Conservation (phyloP, 2,329 filamentous ascomycete genomes). For the Epichloe aotearoae region DNA sequence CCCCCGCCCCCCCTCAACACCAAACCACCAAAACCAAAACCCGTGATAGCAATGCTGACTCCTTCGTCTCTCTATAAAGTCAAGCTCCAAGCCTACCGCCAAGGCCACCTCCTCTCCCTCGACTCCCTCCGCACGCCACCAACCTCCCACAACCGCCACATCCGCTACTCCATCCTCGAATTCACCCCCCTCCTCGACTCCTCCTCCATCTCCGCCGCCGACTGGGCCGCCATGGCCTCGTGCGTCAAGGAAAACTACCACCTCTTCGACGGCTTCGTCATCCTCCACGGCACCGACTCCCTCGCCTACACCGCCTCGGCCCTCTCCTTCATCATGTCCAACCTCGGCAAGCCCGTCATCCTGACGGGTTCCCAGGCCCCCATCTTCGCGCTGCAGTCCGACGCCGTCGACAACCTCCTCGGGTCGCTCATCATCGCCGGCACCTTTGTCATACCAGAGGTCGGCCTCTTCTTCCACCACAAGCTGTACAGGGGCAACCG, state of each 20-base stretch:
- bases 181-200: slow-evolving; percentile 74
- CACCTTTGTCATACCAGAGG: slow-evolving; percentile 85
- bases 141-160: slow-evolving; percentile 66
- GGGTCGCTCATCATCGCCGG: slow-evolving; percentile 81
- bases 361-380: slow-evolving; percentile 73
- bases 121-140: slow-evolving; percentile 66
- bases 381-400: slow-evolving; percentile 82
- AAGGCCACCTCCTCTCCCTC: slow-evolving; percentile 37
- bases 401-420: slow-evolving; percentile 82
- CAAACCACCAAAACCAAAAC: background rate
- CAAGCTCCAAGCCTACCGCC: slow-evolving; percentile 36
- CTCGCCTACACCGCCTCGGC: slow-evolving; percentile 82
- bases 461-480: slow-evolving; percentile 89
- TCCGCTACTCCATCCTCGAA: slow-evolving; percentile 74
- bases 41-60: background rate
- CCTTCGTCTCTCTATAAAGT: slow-evolving; percentile 16
- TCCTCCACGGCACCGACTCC: slow-evolving; percentile 84
- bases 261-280: slow-evolving; percentile 79
- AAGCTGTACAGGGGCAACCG: slow-evolving; percentile 80
- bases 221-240: slow-evolving; percentile 73
- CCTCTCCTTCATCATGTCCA: slow-evolving; percentile 83
- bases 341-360: slow-evolving; percentile 82
- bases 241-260: slow-evolving; percentile 77
- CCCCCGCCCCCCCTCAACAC: background rate
- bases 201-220: slow-evolving; percentile 73